Base-by-base conservation (phyloP, 495 filamentous ascomycete genomes). In the Thermothielavioides terrestris region DNA sequence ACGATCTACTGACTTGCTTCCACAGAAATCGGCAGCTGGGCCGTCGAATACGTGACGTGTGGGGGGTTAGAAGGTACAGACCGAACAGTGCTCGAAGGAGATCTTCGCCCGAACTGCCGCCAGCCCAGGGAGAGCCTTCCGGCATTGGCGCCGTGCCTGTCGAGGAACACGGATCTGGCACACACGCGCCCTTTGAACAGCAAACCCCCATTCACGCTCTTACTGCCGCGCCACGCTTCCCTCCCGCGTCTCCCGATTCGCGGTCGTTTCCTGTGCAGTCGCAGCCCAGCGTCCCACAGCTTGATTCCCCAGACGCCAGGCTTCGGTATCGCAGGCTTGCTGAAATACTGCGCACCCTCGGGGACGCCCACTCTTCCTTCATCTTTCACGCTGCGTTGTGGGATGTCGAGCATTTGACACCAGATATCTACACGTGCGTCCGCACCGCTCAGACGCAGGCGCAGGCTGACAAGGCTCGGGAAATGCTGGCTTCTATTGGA, bases 21-120 rank as follows among this genome's bases (percentile, higher is more conserved):
- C 14, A 12, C 34, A 63, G 60, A 8, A 44, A 36, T 10, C 49
- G 60, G 6, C 60, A 63, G 36, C 56, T 54, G 15, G 35, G 54
- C 6, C 57, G 60, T n/a, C 46, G 47, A 0, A 20, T 14, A 53
- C 1, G 37, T 40, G 9, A 46, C 11, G n/a, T 9, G 3, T 63
- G 60, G 60, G 17, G 28, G 0, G 20, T 54, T 12, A 30, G 6
- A 8, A 63, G 61, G 35, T 63, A 63, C 48, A 53, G 47, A 7
- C 44, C 17, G 22, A 23, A 42, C 8, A 18, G n/a, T 10, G 2
- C 2, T 11, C 20, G 6, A 2, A 22, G 2, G 8, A 41, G 4
- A 7, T 1, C 4, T 2, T 26, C 1, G 8, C 23, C 7, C 25
- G 1, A 26, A 1, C 26, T 2, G 23, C 22, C 11, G n/a, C 38